Evolutionary conservation across 345 rosid genomes (phyloP).

Genomic region (Euphorbia pulcherrima): DNA sequence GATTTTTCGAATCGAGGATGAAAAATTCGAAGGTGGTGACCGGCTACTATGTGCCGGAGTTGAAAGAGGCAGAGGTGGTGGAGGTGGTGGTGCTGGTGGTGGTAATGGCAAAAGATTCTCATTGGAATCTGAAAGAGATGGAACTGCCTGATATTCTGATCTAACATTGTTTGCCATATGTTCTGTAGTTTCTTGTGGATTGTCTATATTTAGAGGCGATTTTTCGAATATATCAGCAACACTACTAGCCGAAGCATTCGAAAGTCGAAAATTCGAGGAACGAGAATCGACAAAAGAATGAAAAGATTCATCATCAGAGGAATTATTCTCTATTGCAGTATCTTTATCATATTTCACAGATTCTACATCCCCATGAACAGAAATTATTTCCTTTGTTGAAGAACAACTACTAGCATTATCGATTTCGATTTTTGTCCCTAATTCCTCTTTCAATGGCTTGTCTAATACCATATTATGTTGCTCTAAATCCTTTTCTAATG

Average conservation of each 20-base stretch:
- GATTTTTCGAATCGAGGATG: slow-evolving; percentile 10
- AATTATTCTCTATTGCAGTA: slow-evolving; percentile 35
- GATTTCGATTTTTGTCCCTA: slow-evolving; percentile 28
- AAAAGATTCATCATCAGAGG: slow-evolving; percentile 81
- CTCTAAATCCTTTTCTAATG: slow-evolving; percentile 64
- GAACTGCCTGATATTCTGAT: background rate
- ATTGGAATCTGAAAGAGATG: slow-evolving; percentile 14
- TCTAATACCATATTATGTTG: slow-evolving; percentile 39
- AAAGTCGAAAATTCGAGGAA: slow-evolving; percentile 45
- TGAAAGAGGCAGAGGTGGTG: slow-evolving; percentile 39
- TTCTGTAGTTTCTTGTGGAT: background rate
- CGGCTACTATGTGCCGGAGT: slow-evolving; percentile 22
- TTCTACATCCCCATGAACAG: slow-evolving; percentile 45
- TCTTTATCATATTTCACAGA: slow-evolving; percentile 36
- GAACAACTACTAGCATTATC: slow-evolving; percentile 52
- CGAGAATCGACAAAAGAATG: slow-evolving; percentile 64
- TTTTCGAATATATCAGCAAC: slow-evolving; percentile 36
- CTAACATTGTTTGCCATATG: background rate
- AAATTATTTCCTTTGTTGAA: slow-evolving; percentile 65
- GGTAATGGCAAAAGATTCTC: slow-evolving; percentile 19
- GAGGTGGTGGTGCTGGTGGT: slow-evolving; percentile 36
- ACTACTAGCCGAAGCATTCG: slow-evolving; percentile 60
- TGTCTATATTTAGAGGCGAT: slow-evolving; percentile 18
- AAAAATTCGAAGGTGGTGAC: slow-evolving; percentile 11
- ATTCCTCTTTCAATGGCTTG: slow-evolving; percentile 27